Evolutionary conservation across 2,329 filamentous ascomycete genomes (phyloP), one percentile per base, ranked within the genome.

Genomic region (Helotiales sp.): DNA sequence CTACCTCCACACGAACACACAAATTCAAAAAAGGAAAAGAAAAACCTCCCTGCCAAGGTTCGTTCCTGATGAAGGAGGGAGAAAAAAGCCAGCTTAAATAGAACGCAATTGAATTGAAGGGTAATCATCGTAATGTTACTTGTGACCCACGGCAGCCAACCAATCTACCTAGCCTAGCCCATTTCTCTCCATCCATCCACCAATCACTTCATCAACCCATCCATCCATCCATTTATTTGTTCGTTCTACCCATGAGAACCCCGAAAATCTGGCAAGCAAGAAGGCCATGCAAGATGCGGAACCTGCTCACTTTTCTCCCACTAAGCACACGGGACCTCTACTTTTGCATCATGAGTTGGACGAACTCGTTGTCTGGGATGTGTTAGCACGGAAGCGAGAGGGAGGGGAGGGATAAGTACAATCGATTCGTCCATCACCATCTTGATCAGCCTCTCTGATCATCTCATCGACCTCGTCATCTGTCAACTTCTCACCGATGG

Each of bases 281-380:
- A 59, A 64, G 54, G 65, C 60, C 65, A 65, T 70, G 60, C 63
- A 62, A 70, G 66, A 63, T 55, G 49, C 49, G 50, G 67, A 68
- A 61, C 67, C 63, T 64, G 57, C 66, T 72, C 66, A 61, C 66
- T 68, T 59, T 62, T 62, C 54, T 61, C 59, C 50, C 34, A 62
- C 57, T 22, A 52, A 54, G 63, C 63, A 66, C 45, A 68, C 34
- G 64, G 65, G 60, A 70, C 52, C 62, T 71, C 66, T 92, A 95
- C 86, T 95, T 95, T 87, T 96, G 92, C 92, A 96, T 95, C 92
- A 96, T 96, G 79, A 96, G 89, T 84, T 96, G 92, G 75, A 96
- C 92, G 78, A 96, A 96, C 82, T 96, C 92, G 85, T 95, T 95
- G 84, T 95, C 92, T 95, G 75, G 15, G 55, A 17, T 58, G 20